Percentiles rank a stretch among this genome's conserved stretches.
Evolutionary conservation across 176 grass and related monocot species (phyloP).

Genomic region (Rhynchospora breviuscula): DNA sequence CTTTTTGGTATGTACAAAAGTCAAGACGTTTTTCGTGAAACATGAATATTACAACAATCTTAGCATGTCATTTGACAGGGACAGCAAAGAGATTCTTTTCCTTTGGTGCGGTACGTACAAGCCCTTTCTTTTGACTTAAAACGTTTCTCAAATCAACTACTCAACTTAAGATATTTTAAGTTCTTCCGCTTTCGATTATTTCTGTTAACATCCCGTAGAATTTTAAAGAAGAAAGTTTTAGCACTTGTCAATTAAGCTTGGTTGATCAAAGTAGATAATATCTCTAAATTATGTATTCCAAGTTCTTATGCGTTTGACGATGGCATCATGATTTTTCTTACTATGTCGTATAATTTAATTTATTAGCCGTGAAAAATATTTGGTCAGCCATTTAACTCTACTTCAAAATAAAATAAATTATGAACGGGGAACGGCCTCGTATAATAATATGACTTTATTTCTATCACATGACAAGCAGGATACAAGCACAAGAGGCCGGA

Average conservation of each 20-base stretch:
- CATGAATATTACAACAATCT: background rate
- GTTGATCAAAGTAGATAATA: too few species aligned
- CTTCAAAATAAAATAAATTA: background rate
- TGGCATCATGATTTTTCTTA: too few species aligned
- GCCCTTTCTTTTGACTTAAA: background rate
- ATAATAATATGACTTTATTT: conserved; percentile 17
- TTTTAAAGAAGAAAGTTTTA: too few species aligned
- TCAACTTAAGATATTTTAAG: too few species aligned
- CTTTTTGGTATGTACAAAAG: background rate
- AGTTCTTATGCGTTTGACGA: too few species aligned
- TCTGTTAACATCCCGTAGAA: too few species aligned
- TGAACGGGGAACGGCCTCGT: background rate
- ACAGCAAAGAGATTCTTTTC: background rate
- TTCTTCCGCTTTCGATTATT: too few species aligned
- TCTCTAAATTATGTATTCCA: too few species aligned
- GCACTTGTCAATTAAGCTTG: too few species aligned
- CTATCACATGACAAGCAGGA: background rate
- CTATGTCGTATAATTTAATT: too few species aligned
- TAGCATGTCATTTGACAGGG: background rate
- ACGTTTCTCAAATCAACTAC: too few species aligned
- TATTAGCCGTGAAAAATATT: background rate
- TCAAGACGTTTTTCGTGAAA: background rate
- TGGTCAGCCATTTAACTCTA: background rate
- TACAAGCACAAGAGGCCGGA: conserved; percentile 14
- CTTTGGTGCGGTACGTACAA: background rate